These are phyloP conservation scores for Wallacemonas rigidus DNA, from an alignment of 208 protist genomes.

Conservation along the genomic window DNA sequence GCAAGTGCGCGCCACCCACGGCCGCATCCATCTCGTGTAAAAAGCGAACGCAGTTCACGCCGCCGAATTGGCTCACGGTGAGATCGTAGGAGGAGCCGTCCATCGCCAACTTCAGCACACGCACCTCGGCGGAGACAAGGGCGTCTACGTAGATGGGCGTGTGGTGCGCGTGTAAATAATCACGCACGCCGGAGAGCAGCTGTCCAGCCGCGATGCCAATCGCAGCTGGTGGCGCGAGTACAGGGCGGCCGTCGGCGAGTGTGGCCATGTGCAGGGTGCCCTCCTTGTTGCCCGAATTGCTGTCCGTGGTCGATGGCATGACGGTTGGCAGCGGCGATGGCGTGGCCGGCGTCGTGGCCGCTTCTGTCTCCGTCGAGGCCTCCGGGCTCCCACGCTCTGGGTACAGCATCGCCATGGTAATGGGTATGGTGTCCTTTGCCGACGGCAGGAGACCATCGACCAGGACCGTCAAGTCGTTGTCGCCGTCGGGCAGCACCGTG, in stretches of 20 bases:
- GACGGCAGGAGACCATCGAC: constrained; percentile 62
- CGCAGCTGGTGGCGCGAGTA: constrained; percentile 53
- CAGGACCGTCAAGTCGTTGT: constrained; percentile 88
- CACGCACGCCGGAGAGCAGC: constrained; percentile 63
- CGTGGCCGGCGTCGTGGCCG: background rate
- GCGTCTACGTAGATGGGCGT: constrained; percentile 74
- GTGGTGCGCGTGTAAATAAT: constrained; percentile 54
- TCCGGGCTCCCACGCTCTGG: background rate
- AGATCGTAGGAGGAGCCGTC: constrained; percentile 88
- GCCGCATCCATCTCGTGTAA: constrained; percentile 84
- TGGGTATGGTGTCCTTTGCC: constrained; percentile 9
- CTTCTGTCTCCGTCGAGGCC: too few species aligned
- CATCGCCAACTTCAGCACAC: constrained; percentile 90
- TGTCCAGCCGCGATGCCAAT: constrained; percentile 66
- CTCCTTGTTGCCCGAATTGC: constrained; percentile 48
- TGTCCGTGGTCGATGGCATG: constrained; percentile 56
- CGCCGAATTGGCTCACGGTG: constrained; percentile 88
- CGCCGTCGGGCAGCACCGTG: constrained; percentile 87
- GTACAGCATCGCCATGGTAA: constrained; percentile 1
- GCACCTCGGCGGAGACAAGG: constrained; percentile 81
- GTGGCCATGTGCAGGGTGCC: constrained; percentile 62
- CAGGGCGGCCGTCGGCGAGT: constrained; percentile 35
- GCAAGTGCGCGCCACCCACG: constrained; percentile 80
- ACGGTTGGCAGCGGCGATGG: background rate
- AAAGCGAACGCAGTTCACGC: constrained; percentile 90